phyloP scores from a whole-genome alignment of 257 asterid genomes.

The Orobanche coerulescens region DNA sequence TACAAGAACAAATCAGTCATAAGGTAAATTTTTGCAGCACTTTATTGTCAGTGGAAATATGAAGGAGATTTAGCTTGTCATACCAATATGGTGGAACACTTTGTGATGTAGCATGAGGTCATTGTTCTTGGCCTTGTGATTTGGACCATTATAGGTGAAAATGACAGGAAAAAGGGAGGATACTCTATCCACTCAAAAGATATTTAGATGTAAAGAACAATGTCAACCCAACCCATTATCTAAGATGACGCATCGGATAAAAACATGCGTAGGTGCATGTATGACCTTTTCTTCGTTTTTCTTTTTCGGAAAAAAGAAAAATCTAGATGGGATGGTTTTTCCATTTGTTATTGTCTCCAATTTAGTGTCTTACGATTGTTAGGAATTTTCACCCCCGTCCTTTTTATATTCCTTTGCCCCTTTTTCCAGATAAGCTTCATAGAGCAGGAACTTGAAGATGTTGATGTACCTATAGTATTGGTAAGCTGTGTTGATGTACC shows the following conservation, averaged over 20 bases:
- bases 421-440: slow-evolving; percentile 57
- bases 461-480: slow-evolving; percentile 57
- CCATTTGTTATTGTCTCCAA: neutral
- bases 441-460: slow-evolving; percentile 57
- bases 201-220: neutral
- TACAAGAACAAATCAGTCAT: slow-evolving; percentile 82
- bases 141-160: too few relatives aligned
- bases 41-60: slow-evolving; percentile 14
- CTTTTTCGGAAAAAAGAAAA: neutral
- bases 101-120: neutral
- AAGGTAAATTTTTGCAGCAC: slow-evolving; percentile 43
- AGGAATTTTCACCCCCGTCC: neutral
- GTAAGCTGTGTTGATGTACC: slow-evolving; percentile 33
- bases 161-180: neutral
- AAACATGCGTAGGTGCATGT: too few relatives aligned
- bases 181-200: slow-evolving; percentile 7
- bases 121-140: too few relatives aligned
- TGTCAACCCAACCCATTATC: neutral
- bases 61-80: neutral
- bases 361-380: neutral
- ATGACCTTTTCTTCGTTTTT: neutral
- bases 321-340: neutral
- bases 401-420: slow-evolving; percentile 11
- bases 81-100: neutral
- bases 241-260: neutral